Evolutionary conservation across 2,329 filamentous ascomycete species (phyloP).

Genomic region (Talaromyces sp.): DNA sequence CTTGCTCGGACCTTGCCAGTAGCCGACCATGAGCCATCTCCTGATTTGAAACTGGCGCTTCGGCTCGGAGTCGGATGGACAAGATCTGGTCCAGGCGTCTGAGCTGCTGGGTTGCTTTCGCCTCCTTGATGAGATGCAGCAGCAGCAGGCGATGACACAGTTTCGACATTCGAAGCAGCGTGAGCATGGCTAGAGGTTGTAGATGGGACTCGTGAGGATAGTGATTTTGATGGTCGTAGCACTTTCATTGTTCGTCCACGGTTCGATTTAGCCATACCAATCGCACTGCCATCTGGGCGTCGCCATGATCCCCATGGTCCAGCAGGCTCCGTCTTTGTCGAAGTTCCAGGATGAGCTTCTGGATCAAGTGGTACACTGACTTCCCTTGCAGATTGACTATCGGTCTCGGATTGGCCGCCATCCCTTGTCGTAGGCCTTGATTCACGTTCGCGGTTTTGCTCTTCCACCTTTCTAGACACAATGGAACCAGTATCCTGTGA

Average conservation of each 20-base stretch:
- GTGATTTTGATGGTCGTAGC: constrained; percentile 68
- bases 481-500: constrained; percentile 25
- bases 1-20: constrained; percentile 53
- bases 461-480: constrained; percentile 18
- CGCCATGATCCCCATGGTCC: constrained; percentile 72
- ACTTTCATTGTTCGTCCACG: constrained; percentile 77
- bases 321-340: constrained; percentile 38
- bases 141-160: constrained; percentile 17
- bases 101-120: constrained; percentile 1
- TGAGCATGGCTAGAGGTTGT: constrained; percentile 7
- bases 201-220: constrained; percentile 31
- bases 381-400: constrained; percentile 19
- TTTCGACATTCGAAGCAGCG: constrained; percentile 6
- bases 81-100: constrained; percentile 13
- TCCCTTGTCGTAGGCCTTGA: constrained; percentile 20
- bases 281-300: constrained; percentile 34
- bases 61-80: constrained; percentile 20
- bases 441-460: constrained; percentile 21
- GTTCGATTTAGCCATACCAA: constrained; percentile 60
- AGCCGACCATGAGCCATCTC: constrained; percentile 29
- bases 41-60: constrained; percentile 21
- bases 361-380: constrained; percentile 20
- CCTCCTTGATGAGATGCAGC: constrained; percentile 9
- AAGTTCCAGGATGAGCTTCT: constrained; percentile 16
- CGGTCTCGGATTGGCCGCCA: constrained; percentile 16